Percentiles rank a stretch among this genome's conserved stretches.
Evolutionary conservation across 2,329 filamentous ascomycete species (phyloP).

Genomic region (Elsinoe ampelina): DNA sequence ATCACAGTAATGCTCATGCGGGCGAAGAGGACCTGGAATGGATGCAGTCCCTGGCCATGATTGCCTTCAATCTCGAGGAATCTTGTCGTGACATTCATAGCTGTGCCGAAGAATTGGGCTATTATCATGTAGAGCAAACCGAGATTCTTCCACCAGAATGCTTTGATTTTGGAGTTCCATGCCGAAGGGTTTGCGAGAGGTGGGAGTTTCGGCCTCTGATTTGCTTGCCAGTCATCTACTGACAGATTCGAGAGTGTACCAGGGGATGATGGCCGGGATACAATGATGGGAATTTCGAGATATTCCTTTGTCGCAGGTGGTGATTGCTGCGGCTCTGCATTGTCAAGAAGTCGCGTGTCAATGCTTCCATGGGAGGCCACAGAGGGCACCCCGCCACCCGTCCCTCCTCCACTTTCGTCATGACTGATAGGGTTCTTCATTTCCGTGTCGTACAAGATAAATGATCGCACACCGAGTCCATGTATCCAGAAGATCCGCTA

Average conservation of each 20-base stretch:
- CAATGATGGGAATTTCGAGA: constrained; percentile 13
- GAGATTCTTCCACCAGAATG: constrained; percentile 57
- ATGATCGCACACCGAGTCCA: background rate
- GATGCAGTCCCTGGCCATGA: constrained; percentile 63
- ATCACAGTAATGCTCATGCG: constrained; percentile 67
- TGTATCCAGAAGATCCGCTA: background rate
- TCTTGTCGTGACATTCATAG: constrained; percentile 78
- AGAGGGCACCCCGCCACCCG: background rate
- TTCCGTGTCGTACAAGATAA: background rate
- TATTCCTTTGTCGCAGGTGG: constrained; percentile 1
- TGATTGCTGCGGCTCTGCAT: background rate
- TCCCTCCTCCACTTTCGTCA: constrained; percentile 4
- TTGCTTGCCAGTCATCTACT: constrained; percentile 23
- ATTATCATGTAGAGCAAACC: constrained; percentile 63
- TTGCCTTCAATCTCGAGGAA: constrained; percentile 60
- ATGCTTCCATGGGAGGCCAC: background rate
- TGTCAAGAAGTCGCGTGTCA: background rate
- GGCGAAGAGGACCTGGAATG: constrained; percentile 68
- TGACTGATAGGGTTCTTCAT: background rate
- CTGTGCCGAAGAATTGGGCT: constrained; percentile 69
- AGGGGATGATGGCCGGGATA: constrained; percentile 25
- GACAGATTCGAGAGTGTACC: constrained; percentile 35
- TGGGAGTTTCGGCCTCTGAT: constrained; percentile 21
- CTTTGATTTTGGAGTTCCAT: constrained; percentile 22
- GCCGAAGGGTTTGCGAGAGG: constrained; percentile 19